Evolutionary conservation across 768 basidiomycete genomes (phyloP), one percentile per base, ranked within the genome.

Genomic region (Termitomyces titanicus): DNA sequence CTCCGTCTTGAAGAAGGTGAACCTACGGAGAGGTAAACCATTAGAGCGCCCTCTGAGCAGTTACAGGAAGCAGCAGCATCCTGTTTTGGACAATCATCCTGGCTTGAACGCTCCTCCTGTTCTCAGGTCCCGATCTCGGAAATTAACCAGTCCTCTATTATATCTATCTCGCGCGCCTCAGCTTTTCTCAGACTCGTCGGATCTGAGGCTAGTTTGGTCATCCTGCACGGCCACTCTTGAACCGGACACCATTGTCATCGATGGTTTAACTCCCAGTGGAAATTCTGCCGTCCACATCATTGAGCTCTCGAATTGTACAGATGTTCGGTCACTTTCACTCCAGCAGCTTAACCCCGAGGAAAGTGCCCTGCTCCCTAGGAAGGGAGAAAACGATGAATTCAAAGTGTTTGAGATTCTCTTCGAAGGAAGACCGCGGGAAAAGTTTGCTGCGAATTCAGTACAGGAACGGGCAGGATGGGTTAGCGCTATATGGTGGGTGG

Each of bases 391-490:
- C 12, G 72, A 73, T 24, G 76, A 80, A 45, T 59, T 79, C 47
- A 81, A 80, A 58, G 70, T 84, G 0, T 89, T 91, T 55, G 86
- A 89, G 65, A 61, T 91, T n/a, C 48, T 78, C 17, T 86, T 88
- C 53, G 77, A 81, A 50, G 81, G 75, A 13, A 68, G 73, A 22
- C 68, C 68, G 3, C 72, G 68, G 51, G 84, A 88, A 63, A 80
- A 74, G 52, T 88, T 91, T 65, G 88, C 85, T 0, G 82, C 80
- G 2, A 66, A 72, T 10, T 82, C 82, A 20, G 78, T 82, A 25
- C 75, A 79, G 55, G 86, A 87, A 53, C 74, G 89, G 48, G 87
- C 86, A 3, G 78, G 77, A 9, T 91, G 89, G 89, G 78, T 91
- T 47, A 86, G 84, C 61, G 80, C 84, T 3, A 81, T 90, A 45